These are phyloP conservation scores for Dentipellis sp. DNA, from an alignment of 768 basidiomycete genomes.

Conservation along the genomic window DNA sequence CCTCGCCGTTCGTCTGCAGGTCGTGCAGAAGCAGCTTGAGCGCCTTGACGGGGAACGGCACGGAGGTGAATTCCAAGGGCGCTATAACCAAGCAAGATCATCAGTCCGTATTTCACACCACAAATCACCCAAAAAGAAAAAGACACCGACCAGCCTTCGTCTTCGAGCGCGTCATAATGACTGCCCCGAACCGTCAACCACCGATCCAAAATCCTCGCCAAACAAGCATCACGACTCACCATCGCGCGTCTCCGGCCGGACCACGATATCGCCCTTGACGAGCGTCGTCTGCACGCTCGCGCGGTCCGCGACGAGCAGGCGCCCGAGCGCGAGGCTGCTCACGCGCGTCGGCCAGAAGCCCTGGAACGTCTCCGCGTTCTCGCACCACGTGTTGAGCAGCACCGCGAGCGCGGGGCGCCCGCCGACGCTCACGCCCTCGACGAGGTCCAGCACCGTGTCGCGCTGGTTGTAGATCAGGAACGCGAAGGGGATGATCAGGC, in stretches of 20 bases:
- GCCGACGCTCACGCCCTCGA: slow-evolving; percentile 57
- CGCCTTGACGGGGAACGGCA: slow-evolving; percentile 87
- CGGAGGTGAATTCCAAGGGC: slow-evolving; percentile 78
- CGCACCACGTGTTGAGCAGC: slow-evolving; percentile 89
- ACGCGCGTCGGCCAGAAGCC: slow-evolving; percentile 90
- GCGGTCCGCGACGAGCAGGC: slow-evolving; percentile 61
- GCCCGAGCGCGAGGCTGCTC: slow-evolving; percentile 73
- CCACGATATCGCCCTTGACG: slow-evolving; percentile 90
- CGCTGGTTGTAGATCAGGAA: slow-evolving; percentile 86
- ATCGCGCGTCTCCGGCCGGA: slow-evolving; percentile 71
- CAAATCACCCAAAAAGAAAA: neutral
- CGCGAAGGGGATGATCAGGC: slow-evolving; percentile 86
- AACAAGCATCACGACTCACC: slow-evolving; percentile 45
- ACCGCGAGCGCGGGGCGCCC: slow-evolving; percentile 71
- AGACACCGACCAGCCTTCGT: slow-evolving; percentile 68
- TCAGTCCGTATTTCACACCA: neutral
- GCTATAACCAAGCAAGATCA: slow-evolving; percentile 32
- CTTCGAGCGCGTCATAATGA: slow-evolving; percentile 93
- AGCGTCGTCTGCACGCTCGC: slow-evolving; percentile 54
- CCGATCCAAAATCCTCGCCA: neutral
- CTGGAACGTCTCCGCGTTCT: slow-evolving; percentile 90
- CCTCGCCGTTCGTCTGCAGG: slow-evolving; percentile 70
- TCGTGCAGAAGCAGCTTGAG: slow-evolving; percentile 86
- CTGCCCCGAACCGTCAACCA: slow-evolving; percentile 28
- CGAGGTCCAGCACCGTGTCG: slow-evolving; percentile 65